These are phyloP conservation scores for Podaxis sp. DNA, from an alignment of 768 basidiomycete genomes.

Conservation along the genomic window DNA sequence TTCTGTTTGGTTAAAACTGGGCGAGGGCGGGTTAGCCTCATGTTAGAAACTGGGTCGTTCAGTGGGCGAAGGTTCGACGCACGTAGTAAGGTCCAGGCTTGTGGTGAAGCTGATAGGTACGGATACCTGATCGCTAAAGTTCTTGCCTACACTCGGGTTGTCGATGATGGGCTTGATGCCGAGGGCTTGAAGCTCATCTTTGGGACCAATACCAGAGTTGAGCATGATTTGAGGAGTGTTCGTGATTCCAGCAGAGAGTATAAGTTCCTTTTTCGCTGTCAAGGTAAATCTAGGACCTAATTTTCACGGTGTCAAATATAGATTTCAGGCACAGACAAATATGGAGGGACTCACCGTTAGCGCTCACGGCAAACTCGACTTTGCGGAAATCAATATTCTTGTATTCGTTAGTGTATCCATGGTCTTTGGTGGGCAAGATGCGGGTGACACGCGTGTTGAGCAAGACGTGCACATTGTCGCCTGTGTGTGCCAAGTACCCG, in stretches of 20 bases:
- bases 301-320: no score
- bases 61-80: background rate
- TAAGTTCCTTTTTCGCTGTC: constrained; percentile 19
- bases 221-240: constrained; percentile 23
- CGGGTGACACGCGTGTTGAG: constrained; percentile 12
- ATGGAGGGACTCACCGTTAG: background rate
- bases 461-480: constrained; percentile 29
- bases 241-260: constrained; percentile 20
- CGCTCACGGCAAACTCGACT: constrained; percentile 11
- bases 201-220: constrained; percentile 23
- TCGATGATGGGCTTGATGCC: constrained; percentile 16
- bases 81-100: background rate
- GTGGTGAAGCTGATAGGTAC: background rate
- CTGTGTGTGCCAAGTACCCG: constrained; percentile 21
- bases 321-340: background rate
- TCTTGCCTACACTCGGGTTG: constrained; percentile 22
- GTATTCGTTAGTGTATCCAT: background rate
- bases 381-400: constrained; percentile 8
- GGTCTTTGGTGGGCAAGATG: constrained; percentile 23
- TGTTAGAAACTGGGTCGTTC: no score
- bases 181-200: constrained; percentile 11
- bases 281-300: constrained; percentile 5
- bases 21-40: no score
- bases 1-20: background rate
- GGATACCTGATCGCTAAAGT: constrained; percentile 17